These are phyloP conservation scores for Fusarium succisae DNA, from an alignment of 2,329 filamentous ascomycete genomes.

Conservation along the genomic window DNA sequence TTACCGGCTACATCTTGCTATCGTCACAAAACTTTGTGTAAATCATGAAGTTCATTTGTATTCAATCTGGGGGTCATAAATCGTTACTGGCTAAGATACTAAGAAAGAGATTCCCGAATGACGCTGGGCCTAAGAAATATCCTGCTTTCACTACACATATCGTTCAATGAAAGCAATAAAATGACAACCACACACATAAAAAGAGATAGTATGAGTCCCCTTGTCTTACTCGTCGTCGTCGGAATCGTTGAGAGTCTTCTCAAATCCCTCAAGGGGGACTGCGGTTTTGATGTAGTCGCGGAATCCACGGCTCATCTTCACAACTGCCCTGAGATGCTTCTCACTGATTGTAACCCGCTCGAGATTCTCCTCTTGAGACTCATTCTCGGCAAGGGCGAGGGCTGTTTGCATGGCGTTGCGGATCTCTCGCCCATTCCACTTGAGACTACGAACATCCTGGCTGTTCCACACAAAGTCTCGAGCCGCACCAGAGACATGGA, in stretches of 20 bases:
- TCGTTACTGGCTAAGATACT: not conserved
- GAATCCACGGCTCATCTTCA: slow-evolving; percentile 49
- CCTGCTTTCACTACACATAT: not conserved
- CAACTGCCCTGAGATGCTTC: slow-evolving; percentile 48
- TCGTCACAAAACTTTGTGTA: not conserved
- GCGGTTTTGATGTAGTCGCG: slow-evolving; percentile 45
- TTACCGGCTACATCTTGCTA: not conserved
- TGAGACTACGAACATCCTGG: slow-evolving; percentile 49
- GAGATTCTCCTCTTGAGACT: slow-evolving; percentile 49
- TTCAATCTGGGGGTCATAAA: slow-evolving; percentile 2
- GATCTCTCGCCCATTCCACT: slow-evolving; percentile 56
- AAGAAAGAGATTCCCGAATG: not conserved
- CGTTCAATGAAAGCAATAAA: not conserved
- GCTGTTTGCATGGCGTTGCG: slow-evolving; percentile 57
- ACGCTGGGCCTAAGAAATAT: not conserved
- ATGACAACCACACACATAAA: too few species aligned
- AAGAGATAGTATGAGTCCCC: not conserved
- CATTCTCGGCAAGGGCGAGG: slow-evolving; percentile 55
- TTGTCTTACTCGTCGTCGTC: slow-evolving; percentile 29
- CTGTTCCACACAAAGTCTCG: slow-evolving; percentile 52
- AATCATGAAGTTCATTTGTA: not conserved
- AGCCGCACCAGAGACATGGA: slow-evolving; percentile 51
- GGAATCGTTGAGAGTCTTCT: slow-evolving; percentile 29
- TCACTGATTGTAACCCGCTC: slow-evolving; percentile 45
- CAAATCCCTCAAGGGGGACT: slow-evolving; percentile 33